phyloP scores from a whole-genome alignment of 1,139 yeast species.

The Yamadazyma epiphylla region DNA sequence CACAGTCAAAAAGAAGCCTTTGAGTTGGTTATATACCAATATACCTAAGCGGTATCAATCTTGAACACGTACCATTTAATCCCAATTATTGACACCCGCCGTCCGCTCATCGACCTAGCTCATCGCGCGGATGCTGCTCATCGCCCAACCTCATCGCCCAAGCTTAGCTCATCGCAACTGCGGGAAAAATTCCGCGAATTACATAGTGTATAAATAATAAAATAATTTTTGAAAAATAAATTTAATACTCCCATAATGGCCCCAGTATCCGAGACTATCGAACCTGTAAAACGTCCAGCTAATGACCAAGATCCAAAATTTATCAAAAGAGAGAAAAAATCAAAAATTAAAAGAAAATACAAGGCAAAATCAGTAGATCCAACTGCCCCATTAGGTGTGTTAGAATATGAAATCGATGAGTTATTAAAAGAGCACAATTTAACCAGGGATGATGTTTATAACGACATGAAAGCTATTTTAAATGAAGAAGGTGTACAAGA shows the following conservation, averaged over 20 bases:
- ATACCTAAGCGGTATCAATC: slow-evolving; percentile 28
- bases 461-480: slow-evolving; percentile 63
- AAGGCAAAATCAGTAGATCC: slow-evolving; percentile 65
- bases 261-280: not conserved
- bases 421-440: slow-evolving; percentile 45
- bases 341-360: slow-evolving; percentile 33
- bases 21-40: slow-evolving; percentile 35
- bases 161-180: too few relatives aligned
- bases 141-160: slow-evolving; percentile 7
- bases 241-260: not conserved
- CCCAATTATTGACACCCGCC: too few relatives aligned
- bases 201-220: not conserved
- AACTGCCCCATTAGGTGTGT: slow-evolving; percentile 78
- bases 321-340: slow-evolving; percentile 9
- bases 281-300: slow-evolving; percentile 3
- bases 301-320: slow-evolving; percentile 9
- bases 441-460: slow-evolving; percentile 44
- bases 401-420: slow-evolving; percentile 68
- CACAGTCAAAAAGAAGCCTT: slow-evolving; percentile 28
- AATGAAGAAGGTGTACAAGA: slow-evolving; percentile 52
- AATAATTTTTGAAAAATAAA: not conserved
- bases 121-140: too few relatives aligned
- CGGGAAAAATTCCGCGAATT: too few relatives aligned
- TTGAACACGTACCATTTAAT: too few relatives aligned
- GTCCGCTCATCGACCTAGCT: too few relatives aligned